Evolutionary conservation across 495 filamentous ascomycete species (phyloP), one percentile per base, ranked within the genome.

Genomic region (Massariosphaeria phaeospora): DNA sequence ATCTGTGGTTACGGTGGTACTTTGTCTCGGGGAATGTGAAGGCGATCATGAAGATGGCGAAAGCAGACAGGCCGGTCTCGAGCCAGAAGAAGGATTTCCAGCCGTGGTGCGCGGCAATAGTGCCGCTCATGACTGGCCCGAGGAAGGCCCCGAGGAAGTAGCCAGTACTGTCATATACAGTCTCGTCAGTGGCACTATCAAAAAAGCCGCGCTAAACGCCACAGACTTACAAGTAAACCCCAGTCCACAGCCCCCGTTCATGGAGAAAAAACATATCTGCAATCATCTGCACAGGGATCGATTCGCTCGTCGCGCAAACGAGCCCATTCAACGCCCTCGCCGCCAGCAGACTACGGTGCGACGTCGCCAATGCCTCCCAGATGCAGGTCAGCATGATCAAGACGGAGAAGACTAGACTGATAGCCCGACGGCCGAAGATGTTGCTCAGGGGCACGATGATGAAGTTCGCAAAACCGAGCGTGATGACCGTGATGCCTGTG

Each of bases 261-360:
- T 83, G 80, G 1, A 83, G 68, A 63, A 78, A 84, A 66, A 84
- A 84, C 42, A 84, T 79, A 59, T 84, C 81, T 47, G 83, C 83
- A 10, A 83, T 80, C 11, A 84, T 61, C 57, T 84, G 80, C 3
- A 84, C 80, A 0, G 80, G 80, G 2, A 83, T 65, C 13, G 80
- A 79, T 51, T 84, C 81, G 65, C 80, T 83, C 15, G 83, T 77
- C 9, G 72, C 76, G 21, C 78, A 78, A 2, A 78, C 78, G 21
- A 84, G 77, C 33, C 70, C 68, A 59, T 82, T 78, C 18, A 83
- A 66, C 2, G 82, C 69, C 7, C 81, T 70, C 1, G 73, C 72
- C 33, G 74, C 71, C 76, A 84, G 82, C 17, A 83, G 62, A 1
- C 72, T 75, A n/a, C 58, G 59, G 46, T 74, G 83, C 0, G 72